These are phyloP conservation scores for Poa pratensis DNA, from an alignment of 176 grass and related monocot species.

Conservation along the genomic window DNA sequence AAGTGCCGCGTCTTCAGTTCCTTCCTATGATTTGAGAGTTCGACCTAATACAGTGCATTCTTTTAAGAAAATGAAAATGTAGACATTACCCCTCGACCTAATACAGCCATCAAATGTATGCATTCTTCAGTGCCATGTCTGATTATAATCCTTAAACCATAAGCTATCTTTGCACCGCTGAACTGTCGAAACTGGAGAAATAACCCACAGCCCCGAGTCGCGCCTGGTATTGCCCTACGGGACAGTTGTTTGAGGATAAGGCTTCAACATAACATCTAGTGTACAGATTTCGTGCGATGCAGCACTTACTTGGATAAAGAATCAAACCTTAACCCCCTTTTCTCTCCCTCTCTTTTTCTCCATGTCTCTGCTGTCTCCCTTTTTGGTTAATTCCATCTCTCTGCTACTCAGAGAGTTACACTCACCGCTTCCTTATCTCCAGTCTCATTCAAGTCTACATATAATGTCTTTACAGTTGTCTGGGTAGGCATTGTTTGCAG, in stretches of 20 bases:
- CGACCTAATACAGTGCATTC: neutral
- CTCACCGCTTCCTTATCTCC: neutral
- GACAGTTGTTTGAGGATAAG: neutral
- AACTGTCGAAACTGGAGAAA: neutral
- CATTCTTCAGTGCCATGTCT: neutral
- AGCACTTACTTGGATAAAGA: neutral
- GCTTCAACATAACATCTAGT: neutral
- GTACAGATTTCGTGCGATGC: neutral
- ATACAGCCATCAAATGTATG: too few species aligned
- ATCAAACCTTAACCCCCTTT: neutral
- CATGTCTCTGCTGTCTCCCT: neutral
- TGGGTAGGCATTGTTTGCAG: neutral
- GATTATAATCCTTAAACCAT: neutral
- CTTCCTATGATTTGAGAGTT: neutral
- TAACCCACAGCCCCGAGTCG: neutral
- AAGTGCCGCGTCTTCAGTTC: neutral
- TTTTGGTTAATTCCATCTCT: neutral
- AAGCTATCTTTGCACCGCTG: neutral
- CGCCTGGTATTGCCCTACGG: neutral
- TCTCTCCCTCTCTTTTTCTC: neutral
- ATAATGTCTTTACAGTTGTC: conserved; percentile 7
- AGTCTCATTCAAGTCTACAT: neutral
- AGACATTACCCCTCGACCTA: too few species aligned
- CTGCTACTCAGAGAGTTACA: neutral
- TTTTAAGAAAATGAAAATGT: neutral